Evolutionary conservation across 495 filamentous ascomycete genomes (phyloP).

Genomic region (Aspergillus mulundensis): DNA sequence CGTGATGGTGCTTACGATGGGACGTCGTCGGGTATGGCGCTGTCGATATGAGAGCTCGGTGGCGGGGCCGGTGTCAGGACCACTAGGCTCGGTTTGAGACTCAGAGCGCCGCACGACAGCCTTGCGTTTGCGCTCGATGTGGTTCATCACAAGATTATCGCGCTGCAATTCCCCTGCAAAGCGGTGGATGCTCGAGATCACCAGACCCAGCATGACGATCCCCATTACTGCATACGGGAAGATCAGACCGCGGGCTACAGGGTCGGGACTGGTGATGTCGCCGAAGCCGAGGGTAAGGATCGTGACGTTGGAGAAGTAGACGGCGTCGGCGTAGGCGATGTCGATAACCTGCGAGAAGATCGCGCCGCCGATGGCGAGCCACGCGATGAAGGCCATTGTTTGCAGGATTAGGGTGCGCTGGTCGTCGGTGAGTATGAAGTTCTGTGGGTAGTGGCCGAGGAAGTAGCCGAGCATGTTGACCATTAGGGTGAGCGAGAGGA

Average conservation of each 20-base stretch:
- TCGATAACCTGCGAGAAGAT: conserved; percentile 49
- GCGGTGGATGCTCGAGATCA: conserved; percentile 75
- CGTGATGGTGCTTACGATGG: no score
- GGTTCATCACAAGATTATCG: conserved; percentile 63
- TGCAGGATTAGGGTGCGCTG: conserved; percentile 66
- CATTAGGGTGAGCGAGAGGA: conserved; percentile 61
- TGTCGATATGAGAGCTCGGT: no score
- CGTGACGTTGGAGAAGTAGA: conserved; percentile 65
- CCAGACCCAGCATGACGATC: conserved; percentile 81
- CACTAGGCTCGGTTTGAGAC: no score
- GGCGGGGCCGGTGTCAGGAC: no score
- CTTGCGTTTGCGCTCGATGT: conserved; percentile 55
- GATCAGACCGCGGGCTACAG: conserved; percentile 60
- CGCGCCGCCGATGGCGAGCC: conserved; percentile 57
- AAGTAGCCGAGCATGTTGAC: conserved; percentile 78
- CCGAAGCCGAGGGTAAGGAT: conserved; percentile 66
- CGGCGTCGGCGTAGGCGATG: conserved; percentile 50
- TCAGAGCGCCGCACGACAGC: conserved; percentile 43
- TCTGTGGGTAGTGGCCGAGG: conserved; percentile 70
- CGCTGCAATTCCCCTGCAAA: conserved; percentile 60
- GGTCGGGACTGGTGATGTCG: conserved; percentile 46
- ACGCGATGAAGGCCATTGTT: conserved; percentile 58
- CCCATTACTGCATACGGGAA: conserved; percentile 83
- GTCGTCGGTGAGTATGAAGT: conserved; percentile 68
- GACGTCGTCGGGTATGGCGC: no score